Percentiles rank a stretch among this genome's conserved stretches.
These are phyloP conservation scores for Didymella pomorum DNA, from an alignment of 2,329 filamentous ascomycete genomes.

Conservation along the genomic window DNA sequence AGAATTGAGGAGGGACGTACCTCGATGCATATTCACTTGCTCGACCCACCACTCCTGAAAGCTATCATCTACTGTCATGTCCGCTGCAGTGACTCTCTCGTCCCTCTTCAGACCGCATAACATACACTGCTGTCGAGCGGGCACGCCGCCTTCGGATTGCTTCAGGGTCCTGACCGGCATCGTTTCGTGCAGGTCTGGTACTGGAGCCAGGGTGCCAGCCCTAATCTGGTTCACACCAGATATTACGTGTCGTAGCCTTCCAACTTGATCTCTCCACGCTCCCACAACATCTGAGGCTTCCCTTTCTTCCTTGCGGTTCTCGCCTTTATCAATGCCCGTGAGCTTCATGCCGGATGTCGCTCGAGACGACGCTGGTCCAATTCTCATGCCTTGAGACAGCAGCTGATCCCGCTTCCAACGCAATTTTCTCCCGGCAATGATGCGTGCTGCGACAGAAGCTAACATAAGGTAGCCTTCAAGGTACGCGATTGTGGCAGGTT, in stretches of 20 bases:
- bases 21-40: slow-evolving; percentile 72
- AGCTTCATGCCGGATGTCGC: slow-evolving; percentile 88
- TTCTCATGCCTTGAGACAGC: slow-evolving; percentile 86
- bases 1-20: slow-evolving; percentile 23
- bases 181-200: slow-evolving; percentile 76
- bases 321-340: slow-evolving; percentile 81
- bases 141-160: slow-evolving; percentile 70
- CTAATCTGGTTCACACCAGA: slow-evolving; percentile 66
- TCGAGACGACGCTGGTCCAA: slow-evolving; percentile 74
- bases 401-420: slow-evolving; percentile 92
- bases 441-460: slow-evolving; percentile 73
- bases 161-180: slow-evolving; percentile 72
- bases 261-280: slow-evolving; percentile 78
- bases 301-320: slow-evolving; percentile 82
- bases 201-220: slow-evolving; percentile 51
- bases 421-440: slow-evolving; percentile 83
- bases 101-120: slow-evolving; percentile 89
- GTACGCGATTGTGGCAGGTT: slow-evolving; percentile 69
- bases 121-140: slow-evolving; percentile 77
- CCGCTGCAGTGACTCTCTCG: slow-evolving; percentile 79
- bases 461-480: slow-evolving; percentile 70
- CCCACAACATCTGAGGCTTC: slow-evolving; percentile 80
- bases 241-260: slow-evolving; percentile 76
- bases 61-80: slow-evolving; percentile 81
- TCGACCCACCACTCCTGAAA: slow-evolving; percentile 98